These are phyloP conservation scores for Ammopiptanthus mongolicus DNA, from an alignment of 306 rosid genomes.

Conservation along the genomic window DNA sequence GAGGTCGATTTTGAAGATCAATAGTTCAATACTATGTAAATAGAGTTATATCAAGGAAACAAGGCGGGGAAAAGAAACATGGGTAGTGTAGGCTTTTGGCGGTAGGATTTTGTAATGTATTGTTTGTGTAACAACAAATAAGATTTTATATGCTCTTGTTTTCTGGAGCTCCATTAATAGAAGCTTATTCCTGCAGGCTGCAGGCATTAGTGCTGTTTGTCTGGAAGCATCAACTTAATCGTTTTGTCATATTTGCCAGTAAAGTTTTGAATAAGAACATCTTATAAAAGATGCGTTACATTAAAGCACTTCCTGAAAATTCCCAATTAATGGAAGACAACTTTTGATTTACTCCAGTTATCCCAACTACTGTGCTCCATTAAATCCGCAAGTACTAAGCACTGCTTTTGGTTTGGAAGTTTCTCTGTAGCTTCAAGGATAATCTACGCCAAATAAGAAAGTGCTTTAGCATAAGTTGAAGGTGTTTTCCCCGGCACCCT, in stretches of 20 bases:
- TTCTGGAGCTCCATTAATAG: neutral
- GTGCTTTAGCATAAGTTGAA: neutral
- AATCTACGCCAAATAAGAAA: neutral
- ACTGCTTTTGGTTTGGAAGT: neutral
- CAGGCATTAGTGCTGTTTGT: neutral
- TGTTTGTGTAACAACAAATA: neutral
- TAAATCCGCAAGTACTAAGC: neutral
- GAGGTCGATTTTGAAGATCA: neutral
- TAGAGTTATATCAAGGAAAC: neutral
- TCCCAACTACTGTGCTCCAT: neutral
- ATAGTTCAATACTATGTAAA: conserved; percentile 11
- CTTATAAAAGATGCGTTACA: neutral
- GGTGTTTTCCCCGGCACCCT: too few species aligned
- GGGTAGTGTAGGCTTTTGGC: neutral
- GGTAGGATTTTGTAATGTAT: neutral
- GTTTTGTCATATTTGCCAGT: neutral
- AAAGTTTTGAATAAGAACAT: neutral
- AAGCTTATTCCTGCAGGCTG: neutral
- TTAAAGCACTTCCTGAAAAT: neutral
- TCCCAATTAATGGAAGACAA: neutral
- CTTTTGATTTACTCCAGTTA: neutral
- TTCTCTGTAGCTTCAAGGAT: neutral
- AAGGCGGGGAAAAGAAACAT: neutral
- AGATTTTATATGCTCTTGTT: neutral
- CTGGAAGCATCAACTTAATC: neutral